Conservation (phyloP, 2,329 filamentous ascomycete genomes). For the Botrytis byssoidea region DNA sequence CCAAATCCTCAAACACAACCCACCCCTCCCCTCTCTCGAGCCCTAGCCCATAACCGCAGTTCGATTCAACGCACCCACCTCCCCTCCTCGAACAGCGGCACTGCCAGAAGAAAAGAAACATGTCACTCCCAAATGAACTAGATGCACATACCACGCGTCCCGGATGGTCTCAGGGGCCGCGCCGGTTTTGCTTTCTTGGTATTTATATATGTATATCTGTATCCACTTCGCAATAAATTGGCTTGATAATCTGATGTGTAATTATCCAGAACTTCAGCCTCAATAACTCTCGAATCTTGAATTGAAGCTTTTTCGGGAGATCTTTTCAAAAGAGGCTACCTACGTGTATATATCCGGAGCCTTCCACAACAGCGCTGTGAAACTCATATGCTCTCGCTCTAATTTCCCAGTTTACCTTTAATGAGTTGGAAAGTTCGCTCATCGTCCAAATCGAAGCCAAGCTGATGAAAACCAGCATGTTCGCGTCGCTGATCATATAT, state of each 20-base stretch:
- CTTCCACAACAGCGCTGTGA: not conserved
- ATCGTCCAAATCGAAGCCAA: not conserved
- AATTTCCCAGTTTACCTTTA: not conserved
- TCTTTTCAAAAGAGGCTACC: not conserved
- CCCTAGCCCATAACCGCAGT: not conserved
- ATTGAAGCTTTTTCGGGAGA: not conserved
- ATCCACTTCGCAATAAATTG: not conserved
- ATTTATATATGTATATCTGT: not conserved
- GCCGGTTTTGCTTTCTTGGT: not conserved
- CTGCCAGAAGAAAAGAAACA: not conserved
- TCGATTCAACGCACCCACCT: not conserved
- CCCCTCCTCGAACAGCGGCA: not conserved
- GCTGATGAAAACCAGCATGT: not conserved
- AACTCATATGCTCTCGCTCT: not conserved
- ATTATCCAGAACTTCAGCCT: not conserved
- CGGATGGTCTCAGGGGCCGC: not conserved
- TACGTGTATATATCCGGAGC: not conserved
- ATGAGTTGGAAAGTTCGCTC: not conserved
- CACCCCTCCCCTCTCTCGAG: not conserved
- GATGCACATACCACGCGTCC: not conserved
- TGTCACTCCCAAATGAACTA: not conserved
- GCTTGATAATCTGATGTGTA: not conserved
- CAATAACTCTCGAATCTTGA: not conserved
- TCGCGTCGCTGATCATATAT: not conserved
- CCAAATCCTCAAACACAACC: no score